These are phyloP conservation scores for Trametes gibbosa DNA, from an alignment of 768 basidiomycete genomes.

Conservation along the genomic window DNA sequence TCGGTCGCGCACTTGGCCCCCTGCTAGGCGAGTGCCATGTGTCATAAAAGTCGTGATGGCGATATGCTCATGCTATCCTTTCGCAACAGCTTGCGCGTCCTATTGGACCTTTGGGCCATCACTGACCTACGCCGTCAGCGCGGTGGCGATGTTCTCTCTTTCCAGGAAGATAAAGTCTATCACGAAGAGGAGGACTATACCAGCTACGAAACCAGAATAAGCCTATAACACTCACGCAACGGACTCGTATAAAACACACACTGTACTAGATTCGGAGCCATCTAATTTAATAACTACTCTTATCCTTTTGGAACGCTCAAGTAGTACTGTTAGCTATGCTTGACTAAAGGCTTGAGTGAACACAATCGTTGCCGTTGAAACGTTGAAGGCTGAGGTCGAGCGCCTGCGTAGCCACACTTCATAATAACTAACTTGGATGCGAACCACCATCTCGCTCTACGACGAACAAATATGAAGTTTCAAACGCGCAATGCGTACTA, in stretches of 20 bases:
- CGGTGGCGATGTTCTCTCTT: slow-evolving; percentile 61
- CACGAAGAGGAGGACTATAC: slow-evolving; percentile 12
- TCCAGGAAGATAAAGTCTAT: slow-evolving; percentile 51
- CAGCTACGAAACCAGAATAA: slow-evolving; percentile 4
- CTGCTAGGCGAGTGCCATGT: slow-evolving; percentile 60
- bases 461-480: slow-evolving; percentile 52
- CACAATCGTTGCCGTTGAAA: no score
- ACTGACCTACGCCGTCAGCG: slow-evolving; percentile 65
- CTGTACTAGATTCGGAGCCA: not conserved
- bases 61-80: not conserved
- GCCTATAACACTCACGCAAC: not conserved
- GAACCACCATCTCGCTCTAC: not conserved
- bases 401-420: not conserved
- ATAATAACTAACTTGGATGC: not conserved
- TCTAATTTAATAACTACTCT: slow-evolving; percentile 8
- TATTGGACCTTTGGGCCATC: slow-evolving; percentile 90
- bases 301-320: not conserved
- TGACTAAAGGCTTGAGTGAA: no score
- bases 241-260: not conserved
- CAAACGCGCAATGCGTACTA: slow-evolving; percentile 76
- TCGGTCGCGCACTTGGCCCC: slow-evolving; percentile 91
- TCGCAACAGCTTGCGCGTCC: slow-evolving; percentile 70
- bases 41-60: not conserved
- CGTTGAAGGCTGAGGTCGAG: not conserved
- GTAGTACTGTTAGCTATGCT: no score